Conservation (phyloP, 371 early-diverging fungal species). For the Racocetra persica region DNA sequence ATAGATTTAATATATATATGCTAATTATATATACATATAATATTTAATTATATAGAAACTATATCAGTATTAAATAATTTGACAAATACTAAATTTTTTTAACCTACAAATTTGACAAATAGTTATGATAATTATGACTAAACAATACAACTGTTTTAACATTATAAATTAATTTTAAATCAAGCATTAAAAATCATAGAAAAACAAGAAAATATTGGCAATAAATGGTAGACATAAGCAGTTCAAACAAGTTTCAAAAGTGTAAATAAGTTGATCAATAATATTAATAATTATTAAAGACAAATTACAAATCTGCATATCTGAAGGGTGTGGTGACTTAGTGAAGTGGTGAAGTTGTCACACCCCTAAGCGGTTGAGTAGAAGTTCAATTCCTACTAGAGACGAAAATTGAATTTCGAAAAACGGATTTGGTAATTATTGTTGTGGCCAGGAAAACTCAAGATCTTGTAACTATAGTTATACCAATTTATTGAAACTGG, state of each 20-base stretch:
- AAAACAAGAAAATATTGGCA: background rate
- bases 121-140: background rate
- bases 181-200: conserved; percentile 2
- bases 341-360: no score
- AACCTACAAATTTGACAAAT: background rate
- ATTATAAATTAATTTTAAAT: background rate
- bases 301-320: background rate
- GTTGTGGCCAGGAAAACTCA: no score
- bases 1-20: background rate
- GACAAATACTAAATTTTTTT: background rate
- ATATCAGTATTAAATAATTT: background rate
- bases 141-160: background rate
- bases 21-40: background rate
- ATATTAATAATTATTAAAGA: background rate
- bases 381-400: no score
- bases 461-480: no score
- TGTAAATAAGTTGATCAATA: background rate
- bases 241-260: background rate
- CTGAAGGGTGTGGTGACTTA: no score
- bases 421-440: no score
- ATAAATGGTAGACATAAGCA: background rate
- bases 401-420: no score
- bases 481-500: no score
- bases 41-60: no score
- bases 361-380: no score